These are phyloP conservation scores for Neurospora sp. DNA, from an alignment of 495 filamentous ascomycete species.

Conservation along the genomic window DNA sequence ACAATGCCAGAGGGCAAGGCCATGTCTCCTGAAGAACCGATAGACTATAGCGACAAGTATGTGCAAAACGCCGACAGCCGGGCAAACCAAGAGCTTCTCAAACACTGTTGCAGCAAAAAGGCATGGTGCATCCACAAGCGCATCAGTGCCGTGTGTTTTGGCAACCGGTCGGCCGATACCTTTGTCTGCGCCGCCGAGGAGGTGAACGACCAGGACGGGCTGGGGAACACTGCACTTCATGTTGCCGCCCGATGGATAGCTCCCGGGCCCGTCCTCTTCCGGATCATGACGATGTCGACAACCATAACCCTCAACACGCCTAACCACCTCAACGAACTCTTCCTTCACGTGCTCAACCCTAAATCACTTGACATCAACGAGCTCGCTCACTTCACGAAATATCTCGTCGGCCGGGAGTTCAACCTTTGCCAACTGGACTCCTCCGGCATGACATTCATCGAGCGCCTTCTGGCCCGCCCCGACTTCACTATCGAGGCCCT, in stretches of 20 bases:
- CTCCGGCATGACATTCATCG: background rate
- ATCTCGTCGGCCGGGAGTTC: conserved; percentile 1
- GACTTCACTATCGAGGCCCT: conserved; percentile 2
- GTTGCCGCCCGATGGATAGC: conserved; percentile 10
- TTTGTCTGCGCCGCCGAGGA: conserved; percentile 7
- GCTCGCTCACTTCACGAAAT: background rate
- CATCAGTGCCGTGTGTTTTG: conserved; percentile 4
- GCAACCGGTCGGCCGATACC: conserved; percentile 1
- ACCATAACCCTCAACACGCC: background rate
- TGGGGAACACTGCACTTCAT: conserved; percentile 9
- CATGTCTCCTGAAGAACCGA: background rate
- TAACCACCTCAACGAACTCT: conserved; percentile 8
- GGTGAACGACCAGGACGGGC: conserved; percentile 3
- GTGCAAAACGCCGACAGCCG: background rate
- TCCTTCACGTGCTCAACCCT: conserved; percentile 10
- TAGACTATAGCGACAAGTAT: background rate
- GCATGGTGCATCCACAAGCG: conserved; percentile 10
- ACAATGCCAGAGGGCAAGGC: background rate
- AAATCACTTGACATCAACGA: background rate
- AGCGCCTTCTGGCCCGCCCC: background rate
- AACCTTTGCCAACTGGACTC: conserved; percentile 2
- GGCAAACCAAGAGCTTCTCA: conserved; percentile 9
- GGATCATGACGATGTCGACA: background rate
- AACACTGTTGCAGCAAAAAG: conserved; percentile 6
- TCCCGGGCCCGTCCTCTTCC: conserved; percentile 5